Conservation (phyloP, 1,284 basidiomycete species). For the Athelia sp. region DNA sequence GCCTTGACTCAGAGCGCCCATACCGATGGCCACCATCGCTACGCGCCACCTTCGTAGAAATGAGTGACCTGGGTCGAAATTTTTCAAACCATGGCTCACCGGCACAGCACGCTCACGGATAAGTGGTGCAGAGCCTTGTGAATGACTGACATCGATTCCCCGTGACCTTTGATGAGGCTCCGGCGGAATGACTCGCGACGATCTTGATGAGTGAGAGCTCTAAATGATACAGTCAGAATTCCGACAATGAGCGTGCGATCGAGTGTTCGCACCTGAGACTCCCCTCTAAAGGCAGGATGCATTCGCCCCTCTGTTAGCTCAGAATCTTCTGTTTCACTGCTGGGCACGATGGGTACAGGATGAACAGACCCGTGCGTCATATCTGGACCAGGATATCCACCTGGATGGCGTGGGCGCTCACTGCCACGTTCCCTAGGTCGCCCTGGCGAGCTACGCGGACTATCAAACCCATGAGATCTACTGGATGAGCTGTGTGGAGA, state of each 20-base stretch:
- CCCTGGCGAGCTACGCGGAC: too few relatives aligned
- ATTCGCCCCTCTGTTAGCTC: not conserved
- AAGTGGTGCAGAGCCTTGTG: not conserved
- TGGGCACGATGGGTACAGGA: not conserved
- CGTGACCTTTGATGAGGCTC: not conserved
- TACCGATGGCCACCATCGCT: not conserved
- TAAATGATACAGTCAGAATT: not conserved
- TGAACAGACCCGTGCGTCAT: not conserved
- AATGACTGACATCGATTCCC: not conserved
- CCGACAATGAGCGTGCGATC: not conserved
- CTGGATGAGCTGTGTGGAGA: too few relatives aligned
- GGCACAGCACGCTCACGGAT: not conserved
- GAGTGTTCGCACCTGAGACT: not conserved
- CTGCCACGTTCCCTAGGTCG: too few relatives aligned
- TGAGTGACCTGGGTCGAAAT: not conserved
- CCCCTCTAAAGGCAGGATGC: not conserved
- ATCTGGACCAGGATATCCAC: not conserved
- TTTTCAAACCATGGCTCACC: not conserved
- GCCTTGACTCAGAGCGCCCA: not conserved
- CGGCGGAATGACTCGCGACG: not conserved
- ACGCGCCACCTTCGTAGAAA: not conserved
- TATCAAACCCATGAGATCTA: too few relatives aligned
- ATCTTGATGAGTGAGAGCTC: not conserved
- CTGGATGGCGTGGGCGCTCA: not conserved
- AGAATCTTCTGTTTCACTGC: not conserved